Evolutionary conservation across 2,329 filamentous ascomycete species (phyloP).

Genomic region (Colletotrichum eremochloae): DNA sequence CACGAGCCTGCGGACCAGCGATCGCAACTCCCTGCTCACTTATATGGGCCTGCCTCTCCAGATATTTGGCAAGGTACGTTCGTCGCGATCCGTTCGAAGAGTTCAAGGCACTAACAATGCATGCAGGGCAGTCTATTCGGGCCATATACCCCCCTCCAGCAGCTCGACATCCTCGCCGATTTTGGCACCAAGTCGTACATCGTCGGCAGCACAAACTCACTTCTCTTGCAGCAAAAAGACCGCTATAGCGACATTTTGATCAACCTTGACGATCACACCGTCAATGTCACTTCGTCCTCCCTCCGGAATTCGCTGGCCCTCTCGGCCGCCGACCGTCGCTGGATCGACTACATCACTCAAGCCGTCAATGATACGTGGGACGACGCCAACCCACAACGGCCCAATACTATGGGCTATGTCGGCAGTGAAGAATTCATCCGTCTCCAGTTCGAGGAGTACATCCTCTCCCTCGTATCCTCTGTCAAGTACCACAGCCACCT

Average conservation of each 20-base stretch:
- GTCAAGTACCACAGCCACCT: slow-evolving; percentile 89
- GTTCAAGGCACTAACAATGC: slow-evolving; percentile 40
- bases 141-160: slow-evolving; percentile 95
- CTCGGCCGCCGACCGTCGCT: slow-evolving; percentile 88
- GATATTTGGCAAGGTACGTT: slow-evolving; percentile 86
- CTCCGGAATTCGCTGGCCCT: slow-evolving; percentile 81
- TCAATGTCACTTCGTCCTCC: slow-evolving; percentile 86
- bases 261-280: slow-evolving; percentile 90
- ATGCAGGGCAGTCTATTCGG: slow-evolving; percentile 89
- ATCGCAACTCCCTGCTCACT: slow-evolving; percentile 87
- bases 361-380: slow-evolving; percentile 98
- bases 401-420: slow-evolving; percentile 94
- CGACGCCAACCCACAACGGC: slow-evolving; percentile 85
- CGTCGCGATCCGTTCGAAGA: background rate
- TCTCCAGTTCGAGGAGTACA: slow-evolving; percentile 96
- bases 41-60: slow-evolving; percentile 97
- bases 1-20: slow-evolving; percentile 90
- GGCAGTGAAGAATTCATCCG: slow-evolving; percentile 98
- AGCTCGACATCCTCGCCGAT: slow-evolving; percentile 93
- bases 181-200: slow-evolving; percentile 97
- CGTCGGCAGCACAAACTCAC: slow-evolving; percentile 95
- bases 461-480: slow-evolving; percentile 87
- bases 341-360: slow-evolving; percentile 96
- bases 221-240: slow-evolving; percentile 93
- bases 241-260: slow-evolving; percentile 96